Percentiles rank a stretch among this genome's conserved stretches.
Conservation (phyloP, 2,329 filamentous ascomycete species). For the Phialophora expanda region DNA sequence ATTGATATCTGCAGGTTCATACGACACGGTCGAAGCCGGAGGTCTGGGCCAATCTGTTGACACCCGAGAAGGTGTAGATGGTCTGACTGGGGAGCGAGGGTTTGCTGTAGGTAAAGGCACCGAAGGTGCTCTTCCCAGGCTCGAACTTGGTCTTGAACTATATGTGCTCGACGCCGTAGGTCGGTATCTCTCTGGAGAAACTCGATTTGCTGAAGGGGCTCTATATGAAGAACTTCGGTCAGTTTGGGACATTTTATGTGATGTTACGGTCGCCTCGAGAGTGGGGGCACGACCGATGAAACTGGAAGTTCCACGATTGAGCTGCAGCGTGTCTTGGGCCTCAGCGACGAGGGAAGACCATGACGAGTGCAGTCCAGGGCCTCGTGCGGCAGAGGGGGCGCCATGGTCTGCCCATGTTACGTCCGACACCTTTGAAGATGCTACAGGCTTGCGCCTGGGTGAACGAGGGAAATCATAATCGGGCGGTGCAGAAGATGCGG, state of each 20-base stretch:
- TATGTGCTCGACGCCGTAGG: conserved; percentile 44
- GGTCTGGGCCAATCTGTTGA: conserved; percentile 69
- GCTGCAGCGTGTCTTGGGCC: conserved; percentile 29
- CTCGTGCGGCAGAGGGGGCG: conserved; percentile 23
- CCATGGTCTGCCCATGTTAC: conserved; percentile 32
- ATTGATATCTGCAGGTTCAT: conserved; percentile 87
- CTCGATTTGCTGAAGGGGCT: conserved; percentile 38
- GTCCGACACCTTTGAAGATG: conserved; percentile 27
- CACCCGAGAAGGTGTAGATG: conserved; percentile 60
- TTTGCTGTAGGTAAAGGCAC: conserved; percentile 50
- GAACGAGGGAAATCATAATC: conserved; percentile 17
- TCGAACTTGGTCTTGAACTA: conserved; percentile 50
- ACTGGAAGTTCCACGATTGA: conserved; percentile 27
- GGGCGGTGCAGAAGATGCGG: conserved; percentile 28
- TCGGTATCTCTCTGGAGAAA: conserved; percentile 42
- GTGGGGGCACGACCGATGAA: conserved; percentile 35
- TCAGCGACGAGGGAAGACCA: conserved; percentile 36
- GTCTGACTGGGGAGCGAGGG: conserved; percentile 53
- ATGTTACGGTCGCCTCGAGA: conserved; percentile 39
- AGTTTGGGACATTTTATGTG: conserved; percentile 37
- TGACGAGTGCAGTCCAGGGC: conserved; percentile 32
- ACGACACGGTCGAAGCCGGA: conserved; percentile 71
- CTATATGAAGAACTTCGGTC: conserved; percentile 41
- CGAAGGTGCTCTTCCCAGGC: conserved; percentile 49
- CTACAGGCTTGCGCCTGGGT: conserved; percentile 37